phyloP scores from a whole-genome alignment of 805 yeast species.

The Candida railenensis region DNA sequence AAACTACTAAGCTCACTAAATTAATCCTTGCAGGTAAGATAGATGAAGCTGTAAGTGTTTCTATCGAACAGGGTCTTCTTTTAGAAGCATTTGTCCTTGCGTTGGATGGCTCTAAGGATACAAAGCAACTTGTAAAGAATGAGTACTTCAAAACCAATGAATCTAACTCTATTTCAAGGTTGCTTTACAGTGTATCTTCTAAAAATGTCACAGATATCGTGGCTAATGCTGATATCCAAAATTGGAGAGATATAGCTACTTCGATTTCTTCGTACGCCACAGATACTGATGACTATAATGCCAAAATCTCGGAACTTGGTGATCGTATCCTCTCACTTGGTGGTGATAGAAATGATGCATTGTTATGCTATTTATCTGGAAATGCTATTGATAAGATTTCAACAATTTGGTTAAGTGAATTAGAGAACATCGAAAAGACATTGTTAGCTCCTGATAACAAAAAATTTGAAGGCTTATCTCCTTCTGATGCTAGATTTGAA shows the following conservation, averaged over 20 bases:
- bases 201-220: constrained; percentile 67
- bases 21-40: constrained; percentile 60
- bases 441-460: constrained; percentile 38
- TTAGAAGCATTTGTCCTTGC: constrained; percentile 84
- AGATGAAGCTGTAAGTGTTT: constrained; percentile 63
- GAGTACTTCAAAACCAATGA: constrained; percentile 67
- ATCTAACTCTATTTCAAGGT: constrained; percentile 61
- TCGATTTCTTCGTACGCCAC: constrained; percentile 59
- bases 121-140: constrained; percentile 67
- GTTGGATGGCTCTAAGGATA: constrained; percentile 55
- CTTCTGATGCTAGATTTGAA: constrained; percentile 80
- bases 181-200: constrained; percentile 63
- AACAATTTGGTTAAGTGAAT: constrained; percentile 79
- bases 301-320: constrained; percentile 66
- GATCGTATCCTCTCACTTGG: constrained; percentile 58
- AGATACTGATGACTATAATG: constrained; percentile 49
- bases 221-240: constrained; percentile 66
- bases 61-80: constrained; percentile 61
- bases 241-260: constrained; percentile 83
- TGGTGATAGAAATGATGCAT: constrained; percentile 64
- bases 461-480: constrained; percentile 49
- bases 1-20: constrained; percentile 32
- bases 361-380: constrained; percentile 77
- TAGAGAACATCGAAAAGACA: constrained; percentile 39
- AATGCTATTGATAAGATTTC: constrained; percentile 77